phyloP scores from a whole-genome alignment of 2,329 filamentous ascomycete species.

The Penicillium paneum region DNA sequence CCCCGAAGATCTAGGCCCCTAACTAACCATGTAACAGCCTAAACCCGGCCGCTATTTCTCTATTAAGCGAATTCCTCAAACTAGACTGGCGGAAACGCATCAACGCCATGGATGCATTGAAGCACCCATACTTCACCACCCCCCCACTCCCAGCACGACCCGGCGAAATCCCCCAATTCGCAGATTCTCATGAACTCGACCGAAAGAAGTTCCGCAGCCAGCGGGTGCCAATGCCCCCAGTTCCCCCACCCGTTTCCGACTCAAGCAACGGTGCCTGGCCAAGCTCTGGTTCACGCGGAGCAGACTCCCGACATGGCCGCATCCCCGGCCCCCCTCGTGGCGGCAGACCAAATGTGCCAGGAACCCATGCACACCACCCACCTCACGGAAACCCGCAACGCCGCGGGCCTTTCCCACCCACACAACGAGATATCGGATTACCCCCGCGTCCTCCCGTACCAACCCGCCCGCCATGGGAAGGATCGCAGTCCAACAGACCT shows the following conservation, averaged over 20 bases:
- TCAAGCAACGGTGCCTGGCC: constrained; percentile 60
- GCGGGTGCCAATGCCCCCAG: constrained; percentile 78
- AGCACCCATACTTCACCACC: constrained; percentile 86
- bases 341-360: constrained; percentile 26
- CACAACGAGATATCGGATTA: constrained; percentile 33
- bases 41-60: constrained; percentile 68
- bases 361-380: constrained; percentile 7
- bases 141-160: constrained; percentile 75
- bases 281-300: constrained; percentile 31
- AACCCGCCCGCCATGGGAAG: constrained; percentile 30
- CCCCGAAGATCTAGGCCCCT: neutral
- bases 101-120: constrained; percentile 88
- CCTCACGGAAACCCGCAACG: constrained; percentile 18
- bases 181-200: constrained; percentile 96
- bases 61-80: constrained; percentile 77
- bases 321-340: constrained; percentile 36
- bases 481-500: constrained; percentile 24
- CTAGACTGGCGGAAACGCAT: constrained; percentile 86
- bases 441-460: constrained; percentile 39
- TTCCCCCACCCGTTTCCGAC: constrained; percentile 85
- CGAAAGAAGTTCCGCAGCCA: constrained; percentile 84
- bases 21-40: constrained; percentile 44
- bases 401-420: constrained; percentile 26
- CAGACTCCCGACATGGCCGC: constrained; percentile 34
- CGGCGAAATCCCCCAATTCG: constrained; percentile 83